phyloP scores from a whole-genome alignment of 371 early-diverging fungal genomes.

The Saksenaea vasiformis region DNA sequence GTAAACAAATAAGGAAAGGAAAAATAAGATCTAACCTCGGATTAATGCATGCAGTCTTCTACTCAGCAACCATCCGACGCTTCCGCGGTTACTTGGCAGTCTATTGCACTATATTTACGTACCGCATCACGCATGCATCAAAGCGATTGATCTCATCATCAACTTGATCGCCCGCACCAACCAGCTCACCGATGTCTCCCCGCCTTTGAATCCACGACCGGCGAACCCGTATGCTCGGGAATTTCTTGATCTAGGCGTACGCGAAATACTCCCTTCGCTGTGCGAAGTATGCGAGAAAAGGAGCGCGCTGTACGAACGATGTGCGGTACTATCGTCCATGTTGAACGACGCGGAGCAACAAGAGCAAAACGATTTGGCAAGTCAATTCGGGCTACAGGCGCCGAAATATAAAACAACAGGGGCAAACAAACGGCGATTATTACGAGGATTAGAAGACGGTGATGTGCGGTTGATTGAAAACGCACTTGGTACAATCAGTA shows the following conservation, averaged over 20 bases:
- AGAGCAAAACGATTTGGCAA: conserved; percentile 15
- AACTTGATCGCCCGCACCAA: conserved; percentile 18
- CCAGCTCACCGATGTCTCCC: conserved; percentile 3
- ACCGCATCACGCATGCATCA: conserved; percentile 23
- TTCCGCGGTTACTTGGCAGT: conserved; percentile 13
- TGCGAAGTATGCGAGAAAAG: background rate
- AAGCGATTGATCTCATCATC: conserved; percentile 24
- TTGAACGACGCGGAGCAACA: background rate
- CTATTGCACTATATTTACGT: conserved; percentile 19
- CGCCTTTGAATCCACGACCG: conserved; percentile 1
- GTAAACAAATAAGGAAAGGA: conserved; percentile 17
- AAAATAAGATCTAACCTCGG: background rate
- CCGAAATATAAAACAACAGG: conserved; percentile 9
- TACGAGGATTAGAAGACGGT: conserved; percentile 50
- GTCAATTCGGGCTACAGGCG: conserved; percentile 28
- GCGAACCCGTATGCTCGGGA: conserved; percentile 19
- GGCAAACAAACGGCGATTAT: conserved; percentile 39
- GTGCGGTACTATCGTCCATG: background rate
- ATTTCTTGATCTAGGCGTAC: conserved; percentile 13
- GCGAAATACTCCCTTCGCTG: background rate
- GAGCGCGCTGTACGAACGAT: background rate
- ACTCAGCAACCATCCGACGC: conserved; percentile 14
- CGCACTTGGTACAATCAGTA: conserved; percentile 38
- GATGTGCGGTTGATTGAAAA: conserved; percentile 49
- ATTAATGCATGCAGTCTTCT: conserved; percentile 14